phyloP scores from a whole-genome alignment of 2,329 filamentous ascomycete genomes.

The Dactylellina leptospora region DNA sequence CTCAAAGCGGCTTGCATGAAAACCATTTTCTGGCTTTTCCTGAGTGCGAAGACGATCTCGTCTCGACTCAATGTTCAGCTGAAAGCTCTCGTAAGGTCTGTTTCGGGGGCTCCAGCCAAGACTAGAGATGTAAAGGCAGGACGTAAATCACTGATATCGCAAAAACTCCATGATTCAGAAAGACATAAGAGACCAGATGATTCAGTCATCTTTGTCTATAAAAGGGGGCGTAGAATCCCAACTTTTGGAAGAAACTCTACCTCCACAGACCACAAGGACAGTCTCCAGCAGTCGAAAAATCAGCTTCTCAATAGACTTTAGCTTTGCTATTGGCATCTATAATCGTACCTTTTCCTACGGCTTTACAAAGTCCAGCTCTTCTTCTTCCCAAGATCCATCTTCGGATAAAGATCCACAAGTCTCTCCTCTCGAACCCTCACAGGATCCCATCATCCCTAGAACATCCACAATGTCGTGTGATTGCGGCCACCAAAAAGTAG shows the following conservation, averaged over 20 bases:
- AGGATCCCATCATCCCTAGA: background rate
- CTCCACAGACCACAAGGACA: background rate
- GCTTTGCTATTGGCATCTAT: background rate
- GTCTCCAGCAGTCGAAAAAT: background rate
- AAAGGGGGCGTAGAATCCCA: constrained; percentile 4
- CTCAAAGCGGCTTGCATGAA: no score
- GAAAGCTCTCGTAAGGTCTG: background rate
- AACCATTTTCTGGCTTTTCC: no score
- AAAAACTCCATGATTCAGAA: background rate
- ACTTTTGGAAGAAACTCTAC: background rate
- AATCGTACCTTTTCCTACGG: background rate
- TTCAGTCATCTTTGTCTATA: background rate
- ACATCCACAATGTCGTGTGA: background rate
- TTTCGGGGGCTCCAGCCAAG: background rate
- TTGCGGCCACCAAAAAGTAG: background rate
- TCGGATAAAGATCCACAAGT: background rate
- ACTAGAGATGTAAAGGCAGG: background rate
- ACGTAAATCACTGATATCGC: background rate
- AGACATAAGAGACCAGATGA: background rate
- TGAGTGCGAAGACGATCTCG: no score
- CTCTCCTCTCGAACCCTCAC: background rate
- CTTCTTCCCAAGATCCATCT: background rate
- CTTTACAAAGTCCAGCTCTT: background rate
- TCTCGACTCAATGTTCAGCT: no score
- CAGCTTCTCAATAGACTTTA: constrained; percentile 1